phyloP scores from a whole-genome alignment of 2,329 filamentous ascomycete genomes.

The Aphanoascus verrucosus region DNA sequence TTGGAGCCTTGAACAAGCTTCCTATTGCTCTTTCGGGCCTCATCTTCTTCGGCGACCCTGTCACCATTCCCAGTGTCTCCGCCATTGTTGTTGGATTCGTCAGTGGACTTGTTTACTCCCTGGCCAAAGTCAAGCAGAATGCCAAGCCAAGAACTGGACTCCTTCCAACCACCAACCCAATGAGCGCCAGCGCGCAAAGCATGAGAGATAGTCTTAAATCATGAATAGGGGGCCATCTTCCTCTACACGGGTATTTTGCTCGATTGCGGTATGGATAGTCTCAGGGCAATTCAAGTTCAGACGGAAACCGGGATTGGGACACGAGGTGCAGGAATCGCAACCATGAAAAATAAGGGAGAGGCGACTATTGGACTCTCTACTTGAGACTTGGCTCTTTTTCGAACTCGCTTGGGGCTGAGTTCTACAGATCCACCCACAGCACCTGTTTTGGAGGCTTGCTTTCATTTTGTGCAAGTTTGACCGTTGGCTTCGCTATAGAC shows the following conservation, averaged over 20 bases:
- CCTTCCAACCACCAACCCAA: conserved; percentile 57
- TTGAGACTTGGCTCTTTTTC: background rate
- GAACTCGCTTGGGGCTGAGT: background rate
- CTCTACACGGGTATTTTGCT: background rate
- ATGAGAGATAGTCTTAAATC: conserved; percentile 74
- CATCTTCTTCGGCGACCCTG: conserved; percentile 88
- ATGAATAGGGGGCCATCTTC: conserved; percentile 27
- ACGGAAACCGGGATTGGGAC: background rate
- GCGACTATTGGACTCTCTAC: background rate
- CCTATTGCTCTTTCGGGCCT: conserved; percentile 87
- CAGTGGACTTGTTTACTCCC: conserved; percentile 80
- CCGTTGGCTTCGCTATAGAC: background rate
- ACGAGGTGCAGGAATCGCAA: background rate
- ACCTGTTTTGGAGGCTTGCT: background rate
- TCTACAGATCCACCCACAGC: background rate
- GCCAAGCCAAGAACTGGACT: conserved; percentile 54
- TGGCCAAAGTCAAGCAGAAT: conserved; percentile 74
- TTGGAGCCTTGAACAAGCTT: conserved; percentile 94
- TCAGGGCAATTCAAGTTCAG: background rate
- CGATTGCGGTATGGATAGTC: background rate
- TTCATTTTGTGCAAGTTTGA: background rate
- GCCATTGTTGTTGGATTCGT: conserved; percentile 87
- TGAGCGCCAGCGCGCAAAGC: conserved; percentile 87
- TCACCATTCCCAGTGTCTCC: conserved; percentile 82
- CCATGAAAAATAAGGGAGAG: background rate